Conservation (phyloP, 2,329 filamentous ascomycete species). For the Amphichorda felina region DNA sequence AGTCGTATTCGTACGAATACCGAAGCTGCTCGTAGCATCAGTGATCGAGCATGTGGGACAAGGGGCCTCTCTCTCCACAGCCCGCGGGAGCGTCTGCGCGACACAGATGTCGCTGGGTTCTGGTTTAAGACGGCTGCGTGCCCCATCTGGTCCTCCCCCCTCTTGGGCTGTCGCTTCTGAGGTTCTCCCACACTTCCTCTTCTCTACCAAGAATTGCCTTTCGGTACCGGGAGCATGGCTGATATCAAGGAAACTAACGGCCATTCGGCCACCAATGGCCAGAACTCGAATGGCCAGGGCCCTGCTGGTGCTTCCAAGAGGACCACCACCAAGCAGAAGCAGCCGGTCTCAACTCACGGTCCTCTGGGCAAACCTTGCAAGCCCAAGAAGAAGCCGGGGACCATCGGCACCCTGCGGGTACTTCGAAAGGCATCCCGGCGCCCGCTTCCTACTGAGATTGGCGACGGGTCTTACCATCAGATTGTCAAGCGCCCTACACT, state of each 20-base stretch:
- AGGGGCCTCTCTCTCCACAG: no score
- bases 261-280: not conserved
- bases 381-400: slow-evolving; percentile 9
- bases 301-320: slow-evolving; percentile 4
- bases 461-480: slow-evolving; percentile 46
- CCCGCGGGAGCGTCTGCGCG: no score
- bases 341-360: not conserved
- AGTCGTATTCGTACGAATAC: no score
- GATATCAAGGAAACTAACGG: not conserved
- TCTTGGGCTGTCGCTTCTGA: no score
- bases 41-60: no score
- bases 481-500: slow-evolving; percentile 37
- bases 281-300: not conserved
- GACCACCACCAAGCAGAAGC: not conserved
- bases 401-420: slow-evolving; percentile 7
- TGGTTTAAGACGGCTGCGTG: no score
- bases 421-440: slow-evolving; percentile 36
- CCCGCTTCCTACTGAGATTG: slow-evolving; percentile 51
- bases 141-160: no score
- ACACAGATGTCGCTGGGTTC: no score
- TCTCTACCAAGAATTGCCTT: no score
- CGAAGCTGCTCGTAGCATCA: no score
- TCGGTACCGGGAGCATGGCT: slow-evolving; percentile 1
- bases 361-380: slow-evolving; percentile 3
- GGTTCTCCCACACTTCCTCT: no score